Conservation (phyloP, 2,329 filamentous ascomycete species). For the Dactylellina parvicollis region DNA sequence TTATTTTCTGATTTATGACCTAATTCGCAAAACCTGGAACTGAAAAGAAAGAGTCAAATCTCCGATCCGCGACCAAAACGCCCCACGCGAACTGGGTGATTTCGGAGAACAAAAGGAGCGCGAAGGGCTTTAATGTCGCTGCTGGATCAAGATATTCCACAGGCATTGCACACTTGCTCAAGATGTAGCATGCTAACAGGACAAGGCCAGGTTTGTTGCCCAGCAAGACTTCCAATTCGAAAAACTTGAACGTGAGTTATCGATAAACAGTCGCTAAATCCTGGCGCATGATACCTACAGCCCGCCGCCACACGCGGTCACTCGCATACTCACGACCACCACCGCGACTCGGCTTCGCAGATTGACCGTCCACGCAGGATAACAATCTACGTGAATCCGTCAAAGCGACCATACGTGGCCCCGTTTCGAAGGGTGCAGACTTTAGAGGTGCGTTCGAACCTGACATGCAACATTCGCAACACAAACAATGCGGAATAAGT, state of each 20-base stretch:
- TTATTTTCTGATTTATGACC: slow-evolving; percentile 6
- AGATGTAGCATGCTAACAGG: slow-evolving; percentile 33
- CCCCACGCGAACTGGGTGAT: background rate
- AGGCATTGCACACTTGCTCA: slow-evolving; percentile 28
- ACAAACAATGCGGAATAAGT: background rate
- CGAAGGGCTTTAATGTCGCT: slow-evolving; percentile 47
- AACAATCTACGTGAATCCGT: slow-evolving; percentile 39
- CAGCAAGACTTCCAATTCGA: background rate
- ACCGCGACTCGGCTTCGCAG: background rate
- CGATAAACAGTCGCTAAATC: background rate
- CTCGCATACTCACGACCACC: slow-evolving; percentile 8
- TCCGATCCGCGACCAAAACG: background rate
- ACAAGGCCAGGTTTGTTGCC: slow-evolving; percentile 21
- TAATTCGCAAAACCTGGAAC: slow-evolving; percentile 34
- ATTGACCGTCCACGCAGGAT: slow-evolving; percentile 28
- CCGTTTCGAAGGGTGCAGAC: slow-evolving; percentile 47
- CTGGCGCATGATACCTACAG: background rate
- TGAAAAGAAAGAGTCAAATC: slow-evolving; percentile 2
- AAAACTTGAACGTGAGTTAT: background rate
- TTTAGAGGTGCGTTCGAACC: slow-evolving; percentile 14
- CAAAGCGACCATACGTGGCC: slow-evolving; percentile 41
- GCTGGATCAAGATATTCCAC: slow-evolving; percentile 34
- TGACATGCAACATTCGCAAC: background rate
- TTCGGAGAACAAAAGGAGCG: background rate
- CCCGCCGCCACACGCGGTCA: slow-evolving; percentile 7